These are phyloP conservation scores for Paramecium sexaurelia DNA, from an alignment of 73 alveolate genomes.

Conservation along the genomic window DNA sequence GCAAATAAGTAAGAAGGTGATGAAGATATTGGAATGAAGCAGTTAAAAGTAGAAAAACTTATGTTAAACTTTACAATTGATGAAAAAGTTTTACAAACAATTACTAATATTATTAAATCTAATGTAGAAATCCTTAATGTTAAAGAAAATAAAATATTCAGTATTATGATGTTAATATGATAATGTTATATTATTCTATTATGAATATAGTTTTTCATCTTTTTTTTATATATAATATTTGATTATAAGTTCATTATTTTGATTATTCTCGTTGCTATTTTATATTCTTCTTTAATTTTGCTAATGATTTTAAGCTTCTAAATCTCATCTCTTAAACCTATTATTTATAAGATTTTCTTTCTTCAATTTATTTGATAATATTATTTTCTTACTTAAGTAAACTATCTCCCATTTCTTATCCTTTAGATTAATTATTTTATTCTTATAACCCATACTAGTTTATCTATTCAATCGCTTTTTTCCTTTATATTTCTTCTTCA, in stretches of 20 bases:
- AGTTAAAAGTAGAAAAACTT: not conserved
- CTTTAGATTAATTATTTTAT: not conserved
- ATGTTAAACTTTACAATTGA: not conserved
- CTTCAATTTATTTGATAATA: not conserved
- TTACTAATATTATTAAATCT: not conserved
- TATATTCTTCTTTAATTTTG: not conserved
- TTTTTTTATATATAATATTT: not conserved
- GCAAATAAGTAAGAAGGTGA: not conserved
- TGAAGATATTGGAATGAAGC: conserved; percentile 21
- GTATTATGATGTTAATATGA: conserved; percentile 11
- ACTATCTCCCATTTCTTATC: not conserved
- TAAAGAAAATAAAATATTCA: not conserved
- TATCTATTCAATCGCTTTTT: not conserved
- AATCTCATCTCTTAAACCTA: not conserved
- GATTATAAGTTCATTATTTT: not conserved
- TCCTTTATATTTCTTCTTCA: not conserved
- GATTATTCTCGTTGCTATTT: not conserved
- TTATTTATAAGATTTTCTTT: not conserved
- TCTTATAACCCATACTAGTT: not conserved
- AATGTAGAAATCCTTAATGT: not conserved
- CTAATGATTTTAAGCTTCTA: not conserved
- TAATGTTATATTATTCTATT: not conserved
- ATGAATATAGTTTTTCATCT: too few species aligned
- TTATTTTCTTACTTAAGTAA: not conserved
- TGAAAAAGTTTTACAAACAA: not conserved